Base-by-base conservation (phyloP, 371 early-diverging fungal genomes). In the Dichotomocladium elegans region DNA sequence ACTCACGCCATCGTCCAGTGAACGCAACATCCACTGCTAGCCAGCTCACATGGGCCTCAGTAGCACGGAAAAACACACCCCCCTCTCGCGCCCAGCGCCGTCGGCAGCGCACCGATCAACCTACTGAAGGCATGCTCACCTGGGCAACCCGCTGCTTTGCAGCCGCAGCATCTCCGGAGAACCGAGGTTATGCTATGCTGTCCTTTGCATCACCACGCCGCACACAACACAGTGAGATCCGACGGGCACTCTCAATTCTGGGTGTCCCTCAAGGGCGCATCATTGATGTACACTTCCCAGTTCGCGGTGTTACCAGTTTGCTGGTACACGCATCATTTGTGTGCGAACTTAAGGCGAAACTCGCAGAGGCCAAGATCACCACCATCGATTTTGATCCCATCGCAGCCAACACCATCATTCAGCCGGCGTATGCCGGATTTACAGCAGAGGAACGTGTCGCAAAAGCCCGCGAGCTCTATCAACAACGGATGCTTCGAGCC, bases 251-350 rank as follows among this genome's bases (percentile, higher is more conserved):
- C 5, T 3, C 30, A 3, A 14, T 25, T 4, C 4, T 55, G 1
- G 44, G 44, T 1, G 29, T 55, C 1, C 24, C 17, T 1, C 47
- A 55, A 22, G 19, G 24, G 4, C 2, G 48, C 0, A n/a, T 48
- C 1, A 47, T 55, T 4, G 56, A 55, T 24, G 27, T 55, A 5
- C 56, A 48, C 4, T 55, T 55, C 48, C 49, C 55, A 3, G 31
- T 42, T 2, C 42, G 27, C 42, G 42, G 55, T 29, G 19, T 27
- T 28, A 27, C 48, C 1, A 49, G 48, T 0, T 17, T 55, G 0
- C 33, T 49, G 9, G 24, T 55, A 4, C 33, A 55, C 33, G 1
- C n/a, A 3, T 46, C 35, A 1, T 55, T 22, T 29, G 28, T 47
- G 3, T 1, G 9, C 10, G 55, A 54, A n/a, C 25, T 54, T 1